Evolutionary conservation across 495 filamentous ascomycete genomes (phyloP), one percentile per base, ranked within the genome.

Genomic region (Usnea hakonensis): DNA sequence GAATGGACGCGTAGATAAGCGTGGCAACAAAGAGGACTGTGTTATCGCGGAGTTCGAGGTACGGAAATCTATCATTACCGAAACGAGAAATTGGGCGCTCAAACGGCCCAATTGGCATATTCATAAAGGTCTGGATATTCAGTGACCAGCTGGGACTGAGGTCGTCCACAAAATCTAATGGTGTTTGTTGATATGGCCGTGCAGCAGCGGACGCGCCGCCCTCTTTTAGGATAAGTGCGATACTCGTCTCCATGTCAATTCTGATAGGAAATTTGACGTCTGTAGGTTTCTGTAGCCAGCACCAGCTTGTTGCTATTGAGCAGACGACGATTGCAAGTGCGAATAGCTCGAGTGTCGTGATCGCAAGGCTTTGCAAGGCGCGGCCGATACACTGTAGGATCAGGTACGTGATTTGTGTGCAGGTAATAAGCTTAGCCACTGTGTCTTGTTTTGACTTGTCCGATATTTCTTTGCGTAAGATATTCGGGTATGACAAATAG

Each of bases 221-320:
- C 67, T 17, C n/a, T 33, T 28, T 65, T 57, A n/a, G 71, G 67
- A 74, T 70, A 13, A 67, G 53, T 19, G 50, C 57, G 2, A 69
- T 61, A 35, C 54, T 59, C 32, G 48, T 37, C 35, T 56, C 56
- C 33, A 35, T 46, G 37, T 62, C 26, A 11, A 71, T 36, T 6
- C 58, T 28, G 19, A 68, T 63, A 8, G 65, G 43, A 17, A 17
- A 43, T 16, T 56, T 26, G 13, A 63, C 70, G 52, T 73, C 68
- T 60, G 66, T 64, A 37, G 74, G 74, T 58, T 76, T 75, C 32
- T 69, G 60, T n/a, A 57, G 59, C 73, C 73, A 75, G 57, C 68
- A 68, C 52, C 64, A 69, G 26, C 63, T 55, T 1, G 71, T 71
- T 3, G 63, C 40, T 17, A 65, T 32, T 13, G 64, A 66, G 50